A percentile compares a stretch with the other conserved stretches of the same genome.
These are phyloP conservation scores for Nigrospora sphaerica DNA, from an alignment of 2,329 filamentous ascomycete species.

Conservation along the genomic window DNA sequence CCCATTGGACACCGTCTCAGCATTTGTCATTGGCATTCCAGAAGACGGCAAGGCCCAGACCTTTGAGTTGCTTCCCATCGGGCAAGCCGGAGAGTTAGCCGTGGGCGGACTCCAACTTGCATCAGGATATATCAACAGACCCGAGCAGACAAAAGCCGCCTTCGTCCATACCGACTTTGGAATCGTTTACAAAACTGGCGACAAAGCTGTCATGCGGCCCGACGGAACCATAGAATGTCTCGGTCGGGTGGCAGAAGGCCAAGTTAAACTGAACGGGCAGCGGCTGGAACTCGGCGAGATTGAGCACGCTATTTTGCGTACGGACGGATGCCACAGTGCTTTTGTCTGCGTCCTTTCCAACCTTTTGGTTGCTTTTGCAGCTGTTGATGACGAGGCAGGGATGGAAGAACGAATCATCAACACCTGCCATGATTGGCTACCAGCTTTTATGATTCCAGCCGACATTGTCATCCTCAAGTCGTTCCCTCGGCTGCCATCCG, in stretches of 20 bases:
- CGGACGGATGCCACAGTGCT: slow-evolving; percentile 55
- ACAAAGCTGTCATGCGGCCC: slow-evolving; percentile 18
- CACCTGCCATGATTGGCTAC: slow-evolving; percentile 68
- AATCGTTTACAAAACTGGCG: slow-evolving; percentile 25
- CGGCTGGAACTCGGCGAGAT: slow-evolving; percentile 37
- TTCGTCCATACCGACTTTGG: slow-evolving; percentile 54
- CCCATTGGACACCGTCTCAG: slow-evolving; percentile 75
- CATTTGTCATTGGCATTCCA: slow-evolving; percentile 56
- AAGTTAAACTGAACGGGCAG: slow-evolving; percentile 41
- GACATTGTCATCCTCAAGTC: slow-evolving; percentile 58
- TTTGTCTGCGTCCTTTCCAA: slow-evolving; percentile 61
- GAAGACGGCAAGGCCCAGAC: slow-evolving; percentile 17
- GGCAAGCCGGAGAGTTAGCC: slow-evolving; percentile 70
- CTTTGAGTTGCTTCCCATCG: slow-evolving; percentile 52
- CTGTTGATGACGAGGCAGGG: slow-evolving; percentile 34
- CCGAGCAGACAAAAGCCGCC: slow-evolving; percentile 62
- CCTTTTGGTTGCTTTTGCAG: slow-evolving; percentile 68
- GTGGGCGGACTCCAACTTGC: slow-evolving; percentile 78
- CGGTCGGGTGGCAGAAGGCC: slow-evolving; percentile 47
- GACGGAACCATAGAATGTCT: slow-evolving; percentile 21
- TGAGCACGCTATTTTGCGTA: slow-evolving; percentile 55
- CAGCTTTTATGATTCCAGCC: slow-evolving; percentile 74
- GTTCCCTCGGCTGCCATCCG: slow-evolving; percentile 73
- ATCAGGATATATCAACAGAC: slow-evolving; percentile 72
- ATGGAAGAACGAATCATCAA: slow-evolving; percentile 39